Evolutionary conservation across 1,284 basidiomycete species (phyloP), one percentile per base, ranked within the genome.

Genomic region (Caloboletus firmus): DNA sequence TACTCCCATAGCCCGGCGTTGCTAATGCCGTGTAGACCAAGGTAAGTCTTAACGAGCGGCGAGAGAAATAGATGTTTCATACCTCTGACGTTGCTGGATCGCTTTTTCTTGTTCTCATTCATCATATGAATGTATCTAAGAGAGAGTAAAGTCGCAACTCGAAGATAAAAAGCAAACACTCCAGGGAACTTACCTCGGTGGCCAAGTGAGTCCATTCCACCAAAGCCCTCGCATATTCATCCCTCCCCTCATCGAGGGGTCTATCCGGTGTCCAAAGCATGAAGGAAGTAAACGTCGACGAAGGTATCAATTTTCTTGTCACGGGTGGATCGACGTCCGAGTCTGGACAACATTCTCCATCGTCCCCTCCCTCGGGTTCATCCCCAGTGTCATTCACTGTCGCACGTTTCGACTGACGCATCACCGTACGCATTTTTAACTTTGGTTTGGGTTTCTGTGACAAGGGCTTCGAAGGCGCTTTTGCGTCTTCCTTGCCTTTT

Each of bases 211-310:
- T 79, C 86, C 86, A 92, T 64, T 91, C 89, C 0, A 69, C 75
- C 51, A 92, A 63, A 5, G 83, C 70, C 13, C 85, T 77, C 43
- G 79, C 69, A 65, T 91, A 91, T 59, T 88, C 86, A 61, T 92
- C 90, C 47, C 72, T 73, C 4, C 78, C 79, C 46, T 81, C 80
- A 57, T 90, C 84, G 0, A 85, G 79, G 0, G 83, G 80, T 24
- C 80, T 79, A 66, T 92, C 90, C 3, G 87, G 79, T 58, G 84
- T 78, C 89, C 89, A 92, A 13, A 92, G 64, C 22, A 79, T 76
- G 60, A 91, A 81, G 1, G 79, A 80, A 4, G 76, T 71, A 64
- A 92, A 92, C 32, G 73, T 76, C 0, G 78, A 77, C 2, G 69
- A 70, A 2, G 84, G 79, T 20, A 69, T 60, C 49, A 88, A 70